phyloP scores from a whole-genome alignment of 176 grass and related monocot species.

The Calamus simplicifolius region DNA sequence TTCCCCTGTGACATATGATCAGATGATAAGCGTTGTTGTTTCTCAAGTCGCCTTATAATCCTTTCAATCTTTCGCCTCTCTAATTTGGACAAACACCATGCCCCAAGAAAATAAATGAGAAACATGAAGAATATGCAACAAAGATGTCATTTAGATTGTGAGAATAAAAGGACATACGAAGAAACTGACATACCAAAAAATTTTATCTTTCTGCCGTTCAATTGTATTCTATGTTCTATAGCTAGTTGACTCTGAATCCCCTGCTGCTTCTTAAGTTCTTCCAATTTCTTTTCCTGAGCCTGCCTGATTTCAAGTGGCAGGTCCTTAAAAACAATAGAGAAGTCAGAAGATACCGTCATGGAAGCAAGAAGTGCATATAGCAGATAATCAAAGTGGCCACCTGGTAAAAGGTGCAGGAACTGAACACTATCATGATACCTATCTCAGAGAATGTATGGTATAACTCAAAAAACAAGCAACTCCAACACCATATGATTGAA shows the following conservation, averaged over 20 bases:
- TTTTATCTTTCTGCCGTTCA: conserved; percentile 91
- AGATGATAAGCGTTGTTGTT: conserved; percentile 65
- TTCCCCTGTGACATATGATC: conserved; percentile 48
- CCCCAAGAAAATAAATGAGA: conserved; percentile 13
- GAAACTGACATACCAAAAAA: conserved; percentile 56
- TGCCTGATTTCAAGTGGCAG: conserved; percentile 72
- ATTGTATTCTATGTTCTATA: conserved; percentile 56
- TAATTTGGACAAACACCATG: conserved; percentile 23
- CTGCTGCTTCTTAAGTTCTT: conserved; percentile 86
- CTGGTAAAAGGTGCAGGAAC: too few relatives aligned
- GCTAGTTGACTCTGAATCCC: conserved; percentile 68
- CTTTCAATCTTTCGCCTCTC: conserved; percentile 96
- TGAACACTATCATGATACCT: too few relatives aligned
- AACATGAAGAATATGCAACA: conserved; percentile 1
- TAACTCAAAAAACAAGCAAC: too few relatives aligned
- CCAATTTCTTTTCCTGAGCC: conserved; percentile 87
- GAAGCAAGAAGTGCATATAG: too few relatives aligned
- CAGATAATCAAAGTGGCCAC: too few relatives aligned
- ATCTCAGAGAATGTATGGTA: too few relatives aligned
- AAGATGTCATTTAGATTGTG: conserved; percentile 1
- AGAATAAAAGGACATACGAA: background rate
- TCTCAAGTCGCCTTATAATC: conserved; percentile 91
- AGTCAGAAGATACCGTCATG: background rate
- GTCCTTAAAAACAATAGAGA: conserved; percentile 37
- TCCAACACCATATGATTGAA: too few relatives aligned